Percentiles rank a stretch among this genome's conserved stretches.
Evolutionary conservation across 2,329 filamentous ascomycete species (phyloP).

Genomic region (Nemania bipapillata): DNA sequence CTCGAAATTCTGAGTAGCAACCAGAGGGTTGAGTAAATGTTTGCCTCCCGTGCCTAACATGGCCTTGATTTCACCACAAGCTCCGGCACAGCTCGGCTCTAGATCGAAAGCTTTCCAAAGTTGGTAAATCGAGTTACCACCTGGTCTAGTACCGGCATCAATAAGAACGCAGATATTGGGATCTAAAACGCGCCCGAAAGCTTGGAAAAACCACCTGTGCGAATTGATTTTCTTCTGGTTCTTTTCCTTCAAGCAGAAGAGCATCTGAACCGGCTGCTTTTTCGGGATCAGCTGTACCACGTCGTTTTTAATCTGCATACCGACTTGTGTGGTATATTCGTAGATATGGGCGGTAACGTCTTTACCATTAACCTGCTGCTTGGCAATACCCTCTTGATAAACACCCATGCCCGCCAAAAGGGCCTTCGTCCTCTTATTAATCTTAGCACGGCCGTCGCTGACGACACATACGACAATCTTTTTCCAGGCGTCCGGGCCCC

Average conservation of each 20-base stretch:
- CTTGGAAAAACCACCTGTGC: constrained; percentile 98
- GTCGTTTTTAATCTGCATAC: constrained; percentile 87
- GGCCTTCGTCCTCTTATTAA: constrained; percentile 89
- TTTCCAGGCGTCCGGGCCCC: constrained; percentile 97
- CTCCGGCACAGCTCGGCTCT: constrained; percentile 95
- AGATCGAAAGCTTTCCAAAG: constrained; percentile 98
- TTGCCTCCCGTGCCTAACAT: constrained; percentile 88
- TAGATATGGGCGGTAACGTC: constrained; percentile 98
- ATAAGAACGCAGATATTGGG: constrained; percentile 97
- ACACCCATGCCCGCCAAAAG: constrained; percentile 93
- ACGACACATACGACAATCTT: constrained; percentile 99
- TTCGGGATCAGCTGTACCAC: constrained; percentile 86
- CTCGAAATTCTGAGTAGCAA: constrained; percentile 98
- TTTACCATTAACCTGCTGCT: constrained; percentile 96
- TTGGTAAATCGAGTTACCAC: constrained; percentile 94
- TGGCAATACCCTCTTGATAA: constrained; percentile 97
- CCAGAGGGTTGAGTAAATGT: constrained; percentile 89
- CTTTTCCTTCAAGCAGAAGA: constrained; percentile 99
- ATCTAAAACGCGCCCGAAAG: constrained; percentile 89
- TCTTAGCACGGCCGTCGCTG: constrained; percentile 89
- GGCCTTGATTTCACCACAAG: constrained; percentile 97
- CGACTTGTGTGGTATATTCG: constrained; percentile 90
- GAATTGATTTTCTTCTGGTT: constrained; percentile 99
- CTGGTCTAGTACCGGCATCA: constrained; percentile 94
- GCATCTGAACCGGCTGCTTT: constrained; percentile 90